Percentiles rank a stretch among this genome's conserved stretches.
These are phyloP conservation scores for Discostella pseudostelligera DNA, from an alignment of 108 stramenopile genomes.

Conservation along the genomic window DNA sequence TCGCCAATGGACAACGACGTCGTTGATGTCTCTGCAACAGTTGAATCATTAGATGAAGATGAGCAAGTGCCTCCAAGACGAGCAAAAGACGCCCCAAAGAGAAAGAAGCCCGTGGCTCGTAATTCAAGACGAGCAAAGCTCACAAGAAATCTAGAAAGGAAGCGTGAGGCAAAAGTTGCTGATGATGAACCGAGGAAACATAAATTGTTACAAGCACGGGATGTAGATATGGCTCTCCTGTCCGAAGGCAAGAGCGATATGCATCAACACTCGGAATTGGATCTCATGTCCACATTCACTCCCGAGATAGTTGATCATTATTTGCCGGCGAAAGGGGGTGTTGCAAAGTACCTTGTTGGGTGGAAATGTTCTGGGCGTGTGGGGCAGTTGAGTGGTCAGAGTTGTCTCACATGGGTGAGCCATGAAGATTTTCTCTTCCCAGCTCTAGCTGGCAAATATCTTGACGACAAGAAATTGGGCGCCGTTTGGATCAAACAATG, in stretches of 20 bases:
- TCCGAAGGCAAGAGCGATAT: not conserved
- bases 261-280: constrained; percentile 10
- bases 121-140: not conserved
- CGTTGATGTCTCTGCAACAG: too few species aligned
- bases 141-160: not conserved
- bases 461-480: not conserved
- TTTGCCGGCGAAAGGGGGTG: constrained; percentile 1
- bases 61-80: not conserved
- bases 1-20: too few species aligned
- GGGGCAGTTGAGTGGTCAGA: not conserved
- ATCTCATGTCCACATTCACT: constrained; percentile 18
- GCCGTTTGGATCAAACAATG: not conserved
- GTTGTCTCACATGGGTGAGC: constrained; percentile 20
- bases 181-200: constrained; percentile 7
- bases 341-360: constrained; percentile 17
- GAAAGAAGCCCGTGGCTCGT: not conserved
- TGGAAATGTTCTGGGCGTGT: constrained; percentile 6
- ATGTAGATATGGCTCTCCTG: not conserved
- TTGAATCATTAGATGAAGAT: not conserved
- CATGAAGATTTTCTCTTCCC: constrained; percentile 36
- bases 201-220: not conserved
- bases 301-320: constrained; percentile 34
- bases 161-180: not conserved
- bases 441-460: constrained; percentile 7
- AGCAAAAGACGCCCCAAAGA: not conserved